phyloP scores from a whole-genome alignment of 768 basidiomycete genomes.

The Termitomyces sp. region DNA sequence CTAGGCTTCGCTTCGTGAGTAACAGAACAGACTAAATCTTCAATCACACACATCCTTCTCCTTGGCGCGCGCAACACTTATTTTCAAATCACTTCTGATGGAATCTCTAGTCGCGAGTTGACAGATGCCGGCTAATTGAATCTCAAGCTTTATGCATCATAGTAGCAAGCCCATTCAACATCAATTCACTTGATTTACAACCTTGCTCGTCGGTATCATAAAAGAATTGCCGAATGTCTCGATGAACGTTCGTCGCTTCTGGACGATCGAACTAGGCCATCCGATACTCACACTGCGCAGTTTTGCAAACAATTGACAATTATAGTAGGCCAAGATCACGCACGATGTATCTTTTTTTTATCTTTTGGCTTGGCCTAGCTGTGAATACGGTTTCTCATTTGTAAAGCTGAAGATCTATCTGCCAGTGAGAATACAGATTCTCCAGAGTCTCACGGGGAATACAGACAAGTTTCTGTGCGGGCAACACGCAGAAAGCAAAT shows the following conservation, averaged over 20 bases:
- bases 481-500: too few species aligned
- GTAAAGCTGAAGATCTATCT: not conserved
- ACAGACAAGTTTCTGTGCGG: not conserved
- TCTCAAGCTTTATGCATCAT: not conserved
- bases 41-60: not conserved
- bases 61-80: too few species aligned
- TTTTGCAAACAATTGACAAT: not conserved
- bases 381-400: not conserved
- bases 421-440: too few species aligned
- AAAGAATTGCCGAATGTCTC: not conserved
- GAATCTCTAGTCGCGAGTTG: too few species aligned
- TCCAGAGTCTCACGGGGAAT: not conserved
- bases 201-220: not conserved
- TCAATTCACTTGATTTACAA: not conserved
- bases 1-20: not conserved
- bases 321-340: not conserved
- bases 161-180: not conserved
- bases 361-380: not conserved
- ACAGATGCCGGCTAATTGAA: not conserved
- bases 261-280: too few species aligned
- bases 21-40: not conserved
- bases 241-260: conserved; percentile 3
- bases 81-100: too few species aligned
- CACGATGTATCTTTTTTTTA: not conserved
- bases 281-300: not conserved